Conservation (phyloP, 257 asterid species). For the Craterostigma plantagineum region DNA sequence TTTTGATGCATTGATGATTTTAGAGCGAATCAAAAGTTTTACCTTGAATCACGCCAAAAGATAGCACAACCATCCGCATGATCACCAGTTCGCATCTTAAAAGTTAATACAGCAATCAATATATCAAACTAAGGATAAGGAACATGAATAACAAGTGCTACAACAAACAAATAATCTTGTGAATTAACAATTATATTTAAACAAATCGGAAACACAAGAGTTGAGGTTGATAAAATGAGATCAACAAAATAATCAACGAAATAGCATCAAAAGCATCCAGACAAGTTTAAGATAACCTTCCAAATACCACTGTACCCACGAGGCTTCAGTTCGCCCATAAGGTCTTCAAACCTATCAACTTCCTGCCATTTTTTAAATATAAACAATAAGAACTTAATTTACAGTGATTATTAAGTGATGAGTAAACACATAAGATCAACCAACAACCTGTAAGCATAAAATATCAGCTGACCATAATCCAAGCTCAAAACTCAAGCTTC, state of each 20-base stretch:
- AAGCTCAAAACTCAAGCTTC: slow-evolving; percentile 67
- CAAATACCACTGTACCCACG: slow-evolving; percentile 85
- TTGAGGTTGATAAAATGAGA: slow-evolving; percentile 1
- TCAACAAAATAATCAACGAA: slow-evolving; percentile 6
- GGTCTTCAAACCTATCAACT: slow-evolving; percentile 83
- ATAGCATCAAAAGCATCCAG: no score
- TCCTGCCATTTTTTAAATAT: slow-evolving; percentile 57
- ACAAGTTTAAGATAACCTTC: slow-evolving; percentile 39
- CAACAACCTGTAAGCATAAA: slow-evolving; percentile 70
- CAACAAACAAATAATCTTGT: no score
- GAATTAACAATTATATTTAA: no score
- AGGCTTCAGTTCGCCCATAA: slow-evolving; percentile 48
- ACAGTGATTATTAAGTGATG: not conserved
- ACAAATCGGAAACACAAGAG: no score
- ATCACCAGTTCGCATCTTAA: slow-evolving; percentile 92
- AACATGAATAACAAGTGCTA: no score
- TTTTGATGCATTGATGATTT: no score
- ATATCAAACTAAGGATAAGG: slow-evolving; percentile 8
- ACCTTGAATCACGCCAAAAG: slow-evolving; percentile 85
- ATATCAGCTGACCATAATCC: slow-evolving; percentile 97
- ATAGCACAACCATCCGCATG: slow-evolving; percentile 91
- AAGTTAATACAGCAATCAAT: slow-evolving; percentile 10
- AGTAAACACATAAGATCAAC: not conserved
- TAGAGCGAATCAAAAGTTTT: slow-evolving; percentile 10
- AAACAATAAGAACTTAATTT: slow-evolving; percentile 4